Evolutionary conservation across 306 rosid genomes (phyloP).

Genomic region (Cucumis hystrix): DNA sequence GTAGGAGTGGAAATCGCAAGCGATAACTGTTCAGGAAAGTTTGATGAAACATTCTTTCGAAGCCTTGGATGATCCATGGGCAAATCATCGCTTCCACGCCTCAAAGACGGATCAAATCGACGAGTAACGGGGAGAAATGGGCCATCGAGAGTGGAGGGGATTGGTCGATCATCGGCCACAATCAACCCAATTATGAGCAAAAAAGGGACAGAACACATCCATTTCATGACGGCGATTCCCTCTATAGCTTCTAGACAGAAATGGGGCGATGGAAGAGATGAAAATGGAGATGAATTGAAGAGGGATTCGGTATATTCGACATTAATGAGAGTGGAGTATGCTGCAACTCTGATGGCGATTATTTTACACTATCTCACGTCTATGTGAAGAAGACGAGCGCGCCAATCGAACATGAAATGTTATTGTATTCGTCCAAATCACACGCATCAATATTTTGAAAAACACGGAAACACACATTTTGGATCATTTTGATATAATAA

Average conservation of each 20-base stretch:
- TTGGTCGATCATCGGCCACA: conserved; percentile 19
- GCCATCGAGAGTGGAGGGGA: conserved; percentile 75
- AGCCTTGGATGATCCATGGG: conserved; percentile 84
- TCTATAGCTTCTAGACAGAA: background rate
- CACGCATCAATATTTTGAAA: no score
- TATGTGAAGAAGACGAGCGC: background rate
- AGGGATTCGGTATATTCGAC: background rate
- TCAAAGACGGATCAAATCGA: conserved; percentile 47
- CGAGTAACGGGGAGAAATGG: conserved; percentile 65
- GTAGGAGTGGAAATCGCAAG: conserved; percentile 70
- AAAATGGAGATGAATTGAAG: background rate
- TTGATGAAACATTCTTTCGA: conserved; percentile 47
- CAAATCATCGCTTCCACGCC: conserved; percentile 73
- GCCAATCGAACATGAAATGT: background rate
- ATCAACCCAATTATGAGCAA: conserved; percentile 15
- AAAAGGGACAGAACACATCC: conserved; percentile 17
- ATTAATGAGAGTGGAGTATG: conserved; percentile 4
- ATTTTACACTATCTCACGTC: background rate
- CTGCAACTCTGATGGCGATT: background rate
- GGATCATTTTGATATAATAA: no score
- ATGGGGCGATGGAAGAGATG: background rate
- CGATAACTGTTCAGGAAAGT: conserved; percentile 77
- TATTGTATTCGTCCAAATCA: background rate
- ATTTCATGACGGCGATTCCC: background rate
- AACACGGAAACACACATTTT: no score